Conservation (phyloP, 2,329 filamentous ascomycete genomes). For the Hymenoscyphus scutula region DNA sequence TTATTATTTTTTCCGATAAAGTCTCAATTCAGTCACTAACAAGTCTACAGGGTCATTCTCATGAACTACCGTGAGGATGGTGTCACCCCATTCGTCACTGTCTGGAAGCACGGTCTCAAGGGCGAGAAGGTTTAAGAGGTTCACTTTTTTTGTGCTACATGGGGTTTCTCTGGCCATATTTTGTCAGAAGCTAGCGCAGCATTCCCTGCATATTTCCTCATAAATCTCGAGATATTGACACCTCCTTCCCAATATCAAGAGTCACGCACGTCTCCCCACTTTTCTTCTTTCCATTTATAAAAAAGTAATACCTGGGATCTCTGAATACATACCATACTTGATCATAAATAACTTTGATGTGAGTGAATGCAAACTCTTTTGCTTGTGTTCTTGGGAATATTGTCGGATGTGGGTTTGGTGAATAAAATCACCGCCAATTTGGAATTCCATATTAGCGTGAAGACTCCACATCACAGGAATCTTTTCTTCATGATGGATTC, state of each 20-base stretch:
- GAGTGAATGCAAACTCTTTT: too few relatives aligned
- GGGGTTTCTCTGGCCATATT: constrained; percentile 10
- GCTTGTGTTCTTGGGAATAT: too few relatives aligned
- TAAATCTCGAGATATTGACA: background rate
- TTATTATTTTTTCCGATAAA: constrained; percentile 7
- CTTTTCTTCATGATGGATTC: too few relatives aligned
- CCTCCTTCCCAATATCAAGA: background rate
- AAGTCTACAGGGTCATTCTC: constrained; percentile 68
- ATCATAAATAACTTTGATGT: too few relatives aligned
- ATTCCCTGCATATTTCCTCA: constrained; percentile 6
- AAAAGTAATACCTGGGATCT: constrained; percentile 1
- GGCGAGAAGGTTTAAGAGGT: constrained; percentile 88
- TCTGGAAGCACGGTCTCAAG: constrained; percentile 93
- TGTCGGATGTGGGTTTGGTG: too few relatives aligned
- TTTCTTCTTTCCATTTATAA: background rate
- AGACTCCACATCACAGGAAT: too few relatives aligned
- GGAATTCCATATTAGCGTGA: too few relatives aligned
- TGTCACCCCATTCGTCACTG: constrained; percentile 79
- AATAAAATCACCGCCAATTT: too few relatives aligned
- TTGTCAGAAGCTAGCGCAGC: constrained; percentile 11
- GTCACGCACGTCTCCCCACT: background rate
- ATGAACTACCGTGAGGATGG: constrained; percentile 99
- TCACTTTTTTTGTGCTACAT: constrained; percentile 8
- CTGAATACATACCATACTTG: constrained; percentile 2
- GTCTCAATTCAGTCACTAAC: constrained; percentile 13